These are phyloP conservation scores for Dictyophora rubrovolvata DNA, from an alignment of 768 basidiomycete genomes.

Conservation along the genomic window DNA sequence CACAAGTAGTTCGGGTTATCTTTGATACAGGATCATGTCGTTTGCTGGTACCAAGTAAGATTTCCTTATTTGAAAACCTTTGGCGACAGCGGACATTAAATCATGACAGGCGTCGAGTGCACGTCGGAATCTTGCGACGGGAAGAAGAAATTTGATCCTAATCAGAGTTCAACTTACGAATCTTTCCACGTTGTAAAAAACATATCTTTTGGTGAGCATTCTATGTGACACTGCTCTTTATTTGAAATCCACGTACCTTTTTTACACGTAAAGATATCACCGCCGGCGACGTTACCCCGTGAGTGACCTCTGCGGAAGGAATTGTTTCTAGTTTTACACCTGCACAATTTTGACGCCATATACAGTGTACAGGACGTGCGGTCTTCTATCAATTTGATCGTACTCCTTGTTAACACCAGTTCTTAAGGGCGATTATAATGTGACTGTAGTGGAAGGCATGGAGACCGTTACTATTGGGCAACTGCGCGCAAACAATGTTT, in stretches of 20 bases:
- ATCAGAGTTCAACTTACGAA: slow-evolving; percentile 41
- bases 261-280: no score
- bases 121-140: slow-evolving; percentile 31
- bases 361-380: slow-evolving; percentile 5
- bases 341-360: no score
- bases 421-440: not conserved
- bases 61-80: slow-evolving; percentile 16
- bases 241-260: no score
- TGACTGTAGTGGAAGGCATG: slow-evolving; percentile 15
- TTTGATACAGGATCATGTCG: slow-evolving; percentile 47
- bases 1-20: slow-evolving; percentile 37
- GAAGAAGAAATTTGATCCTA: slow-evolving; percentile 37
- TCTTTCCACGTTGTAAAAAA: slow-evolving; percentile 31
- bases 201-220: slow-evolving; percentile 43
- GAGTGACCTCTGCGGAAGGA: not conserved
- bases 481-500: slow-evolving; percentile 27
- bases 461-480: slow-evolving; percentile 44
- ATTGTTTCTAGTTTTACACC: not conserved
- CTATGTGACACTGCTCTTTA: no score
- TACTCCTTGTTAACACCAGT: no score
- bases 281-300: no score
- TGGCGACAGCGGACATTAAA: no score
- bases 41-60: slow-evolving; percentile 41
- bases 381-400: not conserved
- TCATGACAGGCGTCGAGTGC: no score